Base-by-base conservation (phyloP, 345 rosid species). In the Xanthoceras sorbifolium region DNA sequence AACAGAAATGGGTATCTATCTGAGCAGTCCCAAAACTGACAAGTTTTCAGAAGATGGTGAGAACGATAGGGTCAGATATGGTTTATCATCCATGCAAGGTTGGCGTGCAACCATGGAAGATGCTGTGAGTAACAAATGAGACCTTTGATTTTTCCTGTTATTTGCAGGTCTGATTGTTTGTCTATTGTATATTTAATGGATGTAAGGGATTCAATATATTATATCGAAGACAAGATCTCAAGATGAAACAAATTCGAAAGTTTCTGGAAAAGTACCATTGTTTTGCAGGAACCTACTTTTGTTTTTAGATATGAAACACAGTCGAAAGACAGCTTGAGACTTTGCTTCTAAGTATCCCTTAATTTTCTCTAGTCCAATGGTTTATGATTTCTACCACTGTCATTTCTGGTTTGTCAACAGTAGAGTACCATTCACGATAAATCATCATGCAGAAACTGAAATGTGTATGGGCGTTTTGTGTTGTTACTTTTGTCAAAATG, bases 71-170 rank as follows among this genome's bases (percentile, higher is more conserved):
- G 85, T 96, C 23, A 87, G 98, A 82, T 96, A 86, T 85, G 98
- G 99, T 55, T 79, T 96, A 78, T 92, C 98, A 10, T 96, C 98
- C 23, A 96, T 96, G 99, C 99, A 96, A 88, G 99, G 99, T 67
- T 93, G 99, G 99, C 99, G 99, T 54, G 90, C 98, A 26, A 81
- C 92, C 50, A 96, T 96, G 99, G 99, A 96, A 87, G 99, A 96
- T 82, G 98, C 99, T 9, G 99, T 95, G 87, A 92, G 98, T 88
- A 62, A 61, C 77, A n/a, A 64, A 55, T 74, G 29, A 32, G 55
- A 61, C 52, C 79, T 75, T 65, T 70, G 64, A 23, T 31, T 7
- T 52, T n/a, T 28, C 20, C 17, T 11, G 3, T 23, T 23, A 23
- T 9, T 4, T 40, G 44, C 15, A 67, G 29, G 25, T 48, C 42